Evolutionary conservation across 192 early-diverging fungal genomes (phyloP).

Genomic region (Spizellomyces sp.): DNA sequence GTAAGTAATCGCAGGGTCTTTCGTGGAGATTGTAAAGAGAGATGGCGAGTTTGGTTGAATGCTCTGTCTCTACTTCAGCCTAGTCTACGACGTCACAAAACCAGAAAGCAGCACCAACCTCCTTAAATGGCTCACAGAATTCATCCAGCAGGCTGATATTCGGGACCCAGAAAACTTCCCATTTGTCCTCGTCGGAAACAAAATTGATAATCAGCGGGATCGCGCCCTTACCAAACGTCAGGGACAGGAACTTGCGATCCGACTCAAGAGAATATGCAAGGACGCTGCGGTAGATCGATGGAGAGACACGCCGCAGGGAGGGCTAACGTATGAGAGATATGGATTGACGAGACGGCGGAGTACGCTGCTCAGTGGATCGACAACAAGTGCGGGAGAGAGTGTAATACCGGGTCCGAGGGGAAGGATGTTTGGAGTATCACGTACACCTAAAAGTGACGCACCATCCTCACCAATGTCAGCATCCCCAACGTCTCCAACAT

Average conservation of each 20-base stretch:
- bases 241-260: constrained; percentile 31
- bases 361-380: not conserved
- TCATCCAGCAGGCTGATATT: constrained; percentile 42
- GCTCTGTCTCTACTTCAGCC: constrained; percentile 13
- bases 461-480: not conserved
- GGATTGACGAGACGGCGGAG: not conserved
- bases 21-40: not conserved
- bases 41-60: not conserved
- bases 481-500: not conserved
- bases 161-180: constrained; percentile 43
- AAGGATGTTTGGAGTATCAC: constrained; percentile 7
- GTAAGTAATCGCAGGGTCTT: constrained; percentile 8
- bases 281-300: not conserved
- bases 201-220: constrained; percentile 30
- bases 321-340: not conserved
- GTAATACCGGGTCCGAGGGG: not conserved
- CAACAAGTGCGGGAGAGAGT: not conserved
- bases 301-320: not conserved
- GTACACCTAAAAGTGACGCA: not conserved
- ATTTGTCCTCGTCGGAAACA: constrained; percentile 52
- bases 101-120: constrained; percentile 35
- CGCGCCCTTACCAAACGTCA: constrained; percentile 30
- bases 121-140: constrained; percentile 38
- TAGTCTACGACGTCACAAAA: constrained; percentile 53
- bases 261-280: constrained; percentile 27